Base-by-base conservation (phyloP, 1,284 basidiomycete species). In the Boletus mariae region DNA sequence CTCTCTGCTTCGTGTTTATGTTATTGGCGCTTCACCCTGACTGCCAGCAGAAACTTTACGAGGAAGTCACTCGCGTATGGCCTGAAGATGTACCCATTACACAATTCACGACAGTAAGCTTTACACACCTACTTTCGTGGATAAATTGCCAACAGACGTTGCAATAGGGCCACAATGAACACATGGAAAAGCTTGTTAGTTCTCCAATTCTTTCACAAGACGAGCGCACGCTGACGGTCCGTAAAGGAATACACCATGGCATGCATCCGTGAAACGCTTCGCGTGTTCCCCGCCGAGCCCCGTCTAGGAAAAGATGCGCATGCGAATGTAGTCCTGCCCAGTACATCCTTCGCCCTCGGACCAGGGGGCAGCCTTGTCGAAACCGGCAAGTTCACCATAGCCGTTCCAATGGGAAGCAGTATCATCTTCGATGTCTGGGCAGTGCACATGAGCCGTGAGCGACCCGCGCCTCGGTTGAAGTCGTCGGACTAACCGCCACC, bases 11-110 rank as follows among this genome's bases (percentile, higher is more conserved):
- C 37, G 61, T 69, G 1, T 55, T 78, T 11, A 63, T 60, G 1
- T 61, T 77, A n/a, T 59, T 81, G 4, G 80, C 80, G 0, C 60
- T 79, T 12, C 64, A 79, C 57, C 76, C 75, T 2, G 73, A 76
- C 1, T 63, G 69, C 20, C 80, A 80, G 56, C 63, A 70, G 17
- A 75, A 70, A 48, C 47, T 79, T 0, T 74, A 72, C 45, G 68
- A 75, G 45, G 75, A 80, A 49, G 64, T 71, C n/a, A 43, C 50
- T 7, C 54, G 47, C 10, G 47, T 74, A 43, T 76, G 74, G 69
- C 71, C 74, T 4, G 58, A 48, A n/a, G 53, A 68, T 32, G 60
- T 57, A 11, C 53, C 64, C n/a, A 17, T 62, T 10, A 55, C 68
- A 4, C 57, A 62, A n/a, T 20, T 62, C 46, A 51, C 25, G 35